A percentile compares a stretch with the other conserved stretches of the same genome.
Evolutionary conservation across 148 eudicot genomes (phyloP).

Genomic region (Cornus suecica): DNA sequence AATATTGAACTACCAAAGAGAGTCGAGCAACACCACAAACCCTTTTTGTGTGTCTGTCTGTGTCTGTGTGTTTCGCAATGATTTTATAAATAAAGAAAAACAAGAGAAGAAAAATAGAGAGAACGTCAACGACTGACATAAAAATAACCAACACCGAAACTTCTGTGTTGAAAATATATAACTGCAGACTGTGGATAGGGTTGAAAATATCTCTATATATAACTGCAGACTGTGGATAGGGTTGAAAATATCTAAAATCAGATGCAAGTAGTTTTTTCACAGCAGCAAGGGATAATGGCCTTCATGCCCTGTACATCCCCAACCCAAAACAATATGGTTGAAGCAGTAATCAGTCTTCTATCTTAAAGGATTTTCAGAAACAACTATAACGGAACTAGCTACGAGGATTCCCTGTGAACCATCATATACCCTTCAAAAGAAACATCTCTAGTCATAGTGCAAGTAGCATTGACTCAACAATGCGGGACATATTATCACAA

Average conservation of each 20-base stretch:
- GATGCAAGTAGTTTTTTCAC: neutral
- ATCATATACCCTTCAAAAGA: too few species aligned
- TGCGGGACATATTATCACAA: too few species aligned
- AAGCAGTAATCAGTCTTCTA: neutral
- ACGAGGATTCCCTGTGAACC: neutral
- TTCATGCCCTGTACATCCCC: neutral
- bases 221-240: neutral
- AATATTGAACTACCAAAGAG: too few species aligned
- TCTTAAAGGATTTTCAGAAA: neutral
- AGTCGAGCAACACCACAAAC: too few species aligned
- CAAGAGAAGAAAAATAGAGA: too few species aligned
- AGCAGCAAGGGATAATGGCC: neutral
- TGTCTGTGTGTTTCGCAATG: too few species aligned
- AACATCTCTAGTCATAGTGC: neutral
- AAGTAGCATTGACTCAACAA: too few species aligned
- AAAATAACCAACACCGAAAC: too few species aligned
- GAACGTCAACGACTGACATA: too few species aligned
- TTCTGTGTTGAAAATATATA: too few species aligned
- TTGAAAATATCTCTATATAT: neutral
- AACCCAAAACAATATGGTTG: neutral
- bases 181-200: neutral
- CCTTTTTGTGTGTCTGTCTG: too few species aligned
- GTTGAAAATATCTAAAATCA: neutral
- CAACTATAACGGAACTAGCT: neutral
- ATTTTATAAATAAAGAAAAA: too few species aligned